A percentile compares a stretch with the other conserved stretches of the same genome.
Conservation (phyloP, 108 stramenopile genomes). For the Nitzschia sp. region DNA sequence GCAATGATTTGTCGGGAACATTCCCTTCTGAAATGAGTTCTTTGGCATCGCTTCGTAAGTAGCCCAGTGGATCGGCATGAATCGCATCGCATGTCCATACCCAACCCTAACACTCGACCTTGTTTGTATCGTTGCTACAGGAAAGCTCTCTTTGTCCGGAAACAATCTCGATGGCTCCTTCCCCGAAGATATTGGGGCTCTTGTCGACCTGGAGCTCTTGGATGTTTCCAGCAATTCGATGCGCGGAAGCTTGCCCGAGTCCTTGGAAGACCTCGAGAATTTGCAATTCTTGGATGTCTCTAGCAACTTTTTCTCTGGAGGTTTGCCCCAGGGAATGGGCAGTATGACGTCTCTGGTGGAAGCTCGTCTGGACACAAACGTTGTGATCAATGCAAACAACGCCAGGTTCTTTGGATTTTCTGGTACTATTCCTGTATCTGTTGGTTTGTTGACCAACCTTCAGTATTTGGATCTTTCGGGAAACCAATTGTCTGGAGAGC, state of each 20-base stretch:
- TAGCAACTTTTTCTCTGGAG: conserved; percentile 23
- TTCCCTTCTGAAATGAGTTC: conserved; percentile 6
- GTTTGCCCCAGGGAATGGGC: conserved; percentile 28
- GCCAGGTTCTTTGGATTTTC: conserved; percentile 27
- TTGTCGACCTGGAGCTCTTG: conserved; percentile 50
- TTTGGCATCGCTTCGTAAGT: conserved; percentile 13
- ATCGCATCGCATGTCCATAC: neutral
- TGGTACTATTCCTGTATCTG: conserved; percentile 32
- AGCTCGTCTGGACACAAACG: conserved; percentile 55
- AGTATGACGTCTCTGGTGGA: conserved; percentile 38
- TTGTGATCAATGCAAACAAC: neutral
- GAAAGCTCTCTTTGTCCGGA: conserved; percentile 10
- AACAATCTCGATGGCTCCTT: conserved; percentile 37
- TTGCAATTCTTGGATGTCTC: conserved; percentile 26
- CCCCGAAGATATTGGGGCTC: conserved; percentile 23
- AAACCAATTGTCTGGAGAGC: conserved; percentile 19
- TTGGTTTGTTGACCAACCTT: conserved; percentile 30
- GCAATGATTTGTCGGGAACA: conserved; percentile 14
- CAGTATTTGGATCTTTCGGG: conserved; percentile 13
- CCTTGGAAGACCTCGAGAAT: neutral
- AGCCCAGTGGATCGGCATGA: no score
- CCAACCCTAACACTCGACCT: neutral
- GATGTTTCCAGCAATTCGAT: conserved; percentile 65
- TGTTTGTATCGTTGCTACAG: neutral
- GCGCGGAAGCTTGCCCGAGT: conserved; percentile 38